Evolutionary conservation across 768 basidiomycete species (phyloP), one percentile per base, ranked within the genome.

Genomic region (Lentinus tigrinus): DNA sequence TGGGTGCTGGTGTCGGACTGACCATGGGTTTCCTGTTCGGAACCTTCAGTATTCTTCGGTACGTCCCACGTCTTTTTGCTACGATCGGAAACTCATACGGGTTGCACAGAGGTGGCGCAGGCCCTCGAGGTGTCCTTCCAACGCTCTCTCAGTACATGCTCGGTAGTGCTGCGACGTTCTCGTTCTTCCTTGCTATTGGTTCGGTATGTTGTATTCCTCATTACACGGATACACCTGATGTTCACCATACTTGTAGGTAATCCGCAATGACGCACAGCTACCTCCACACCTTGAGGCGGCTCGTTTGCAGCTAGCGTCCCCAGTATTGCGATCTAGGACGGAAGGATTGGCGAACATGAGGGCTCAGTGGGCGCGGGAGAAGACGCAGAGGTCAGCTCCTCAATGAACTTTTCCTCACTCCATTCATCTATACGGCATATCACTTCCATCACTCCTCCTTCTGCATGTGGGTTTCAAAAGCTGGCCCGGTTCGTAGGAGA

Each of bases 81-180:
- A 4, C 21, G n/a, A 44, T 36, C 24, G 19, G n/a, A 46, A 26
- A 46, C 36, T 37, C 37, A 23, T 56, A 43, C 16, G 44, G 44
- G 40, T 49, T 31, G 44, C 36, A 53, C 66, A 96, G 95, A 69
- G 84, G 85, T 63, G 96, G 96, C 43, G 87, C 92, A 8, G 97
- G 97, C 24, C 95, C 93, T 24, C 83, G 95, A 68, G 97, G 97
- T 11, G 77, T 85, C 49, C 77, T 98, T 24, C 88, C 93, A 4
- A 97, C 97, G 1, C 84, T 99, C 50, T 96, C 95, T 14, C 93
- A 95, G 67, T 98, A 98, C 73, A 99, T 99, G 97, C 83, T 98
- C 27, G 93, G 92, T 67, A 98, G 96, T 66, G 96, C 93, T 5
- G 95, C 95, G 8, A 97, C 96, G 0, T 98, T 99, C 73, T 89